Evolutionary conservation across 768 basidiomycete species (phyloP), one percentile per base, ranked within the genome.

Genomic region (Mrakia gelida): DNA sequence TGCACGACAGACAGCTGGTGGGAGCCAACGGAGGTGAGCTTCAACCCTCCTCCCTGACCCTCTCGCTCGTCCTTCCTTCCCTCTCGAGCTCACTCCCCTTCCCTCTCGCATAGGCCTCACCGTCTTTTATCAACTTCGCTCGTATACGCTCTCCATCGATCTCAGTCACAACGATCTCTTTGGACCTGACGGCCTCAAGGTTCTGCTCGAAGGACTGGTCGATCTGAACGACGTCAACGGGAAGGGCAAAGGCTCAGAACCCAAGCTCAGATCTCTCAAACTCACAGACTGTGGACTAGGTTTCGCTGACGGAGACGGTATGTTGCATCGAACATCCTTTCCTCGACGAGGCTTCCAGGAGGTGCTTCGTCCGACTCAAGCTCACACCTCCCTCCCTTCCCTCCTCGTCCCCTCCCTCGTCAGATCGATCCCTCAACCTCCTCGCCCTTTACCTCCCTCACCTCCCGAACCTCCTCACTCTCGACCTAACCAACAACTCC

Each of bases 401-500:
- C 41, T 15, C 63, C 45, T 30, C 26, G 15, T 28, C n/a, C 49
- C n/a, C 1, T 28, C 65, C 9, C 43, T 43, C 21, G 21, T 41
- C 70, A 62, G 65, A 34, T 21, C n/a, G 26, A 3, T 71, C 76
- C 13, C 59, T 77, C 38, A 41, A 62, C 52, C 15, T 77, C n/a
- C 76, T 77, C 4, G 70, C 70, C 5, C 13, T 30, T 6, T 70
- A 71, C 56, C 54, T 76, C 13, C 56, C 52, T 8, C 68, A 43
- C 2, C 70, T 77, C 1, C 76, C 67, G 1, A 21, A 71, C 10
- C 70, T 77, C 5, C 21, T 38, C 21, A 61, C 56, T 5, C 76
- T 77, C 59, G 54, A 59, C 21, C 59, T 77, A 0, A 77, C 76
- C 76, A 77, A 77, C 76, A 77, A 77, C 43, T 30, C 38, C 5